phyloP scores from a whole-genome alignment of 805 yeast species.

The Ogataea trehaloabstinens region DNA sequence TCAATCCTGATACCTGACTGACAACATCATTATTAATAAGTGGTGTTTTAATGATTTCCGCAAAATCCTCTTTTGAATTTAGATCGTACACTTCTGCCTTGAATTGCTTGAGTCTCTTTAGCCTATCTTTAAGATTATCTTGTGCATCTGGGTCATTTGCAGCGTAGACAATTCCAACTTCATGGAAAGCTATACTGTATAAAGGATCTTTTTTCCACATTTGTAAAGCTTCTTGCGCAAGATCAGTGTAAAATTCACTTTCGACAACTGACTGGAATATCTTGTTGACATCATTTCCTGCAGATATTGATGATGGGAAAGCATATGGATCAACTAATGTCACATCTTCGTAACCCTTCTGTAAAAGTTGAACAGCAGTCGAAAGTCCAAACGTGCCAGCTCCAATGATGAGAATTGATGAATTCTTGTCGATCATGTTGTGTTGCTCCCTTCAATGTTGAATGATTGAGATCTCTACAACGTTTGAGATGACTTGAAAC shows the following conservation, averaged over 20 bases:
- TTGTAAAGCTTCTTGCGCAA: conserved; percentile 34
- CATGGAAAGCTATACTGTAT: conserved; percentile 27
- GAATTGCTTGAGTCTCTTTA: conserved; percentile 1
- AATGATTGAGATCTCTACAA: not conserved
- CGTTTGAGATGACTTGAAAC: no score
- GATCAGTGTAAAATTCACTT: conserved; percentile 23
- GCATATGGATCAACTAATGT: conserved; percentile 32
- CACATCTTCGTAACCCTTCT: conserved; percentile 32
- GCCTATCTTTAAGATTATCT: not conserved
- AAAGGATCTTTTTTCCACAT: conserved; percentile 27
- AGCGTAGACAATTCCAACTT: conserved; percentile 32
- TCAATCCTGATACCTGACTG: not conserved
- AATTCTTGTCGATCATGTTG: conserved; percentile 1
- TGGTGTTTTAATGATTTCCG: not conserved
- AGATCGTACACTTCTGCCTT: conserved; percentile 1
- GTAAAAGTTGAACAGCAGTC: conserved; percentile 36
- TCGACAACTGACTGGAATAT: conserved; percentile 33
- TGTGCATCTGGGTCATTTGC: conserved; percentile 15
- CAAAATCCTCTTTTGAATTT: conserved; percentile 3
- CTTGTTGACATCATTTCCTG: conserved; percentile 43
- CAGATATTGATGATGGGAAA: conserved; percentile 38
- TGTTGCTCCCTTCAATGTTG: no score
- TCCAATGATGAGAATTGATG: conserved; percentile 34
- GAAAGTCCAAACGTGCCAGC: conserved; percentile 46
- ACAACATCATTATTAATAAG: not conserved